Conservation (phyloP, 768 basidiomycete genomes). For the Suillus subaureus region DNA sequence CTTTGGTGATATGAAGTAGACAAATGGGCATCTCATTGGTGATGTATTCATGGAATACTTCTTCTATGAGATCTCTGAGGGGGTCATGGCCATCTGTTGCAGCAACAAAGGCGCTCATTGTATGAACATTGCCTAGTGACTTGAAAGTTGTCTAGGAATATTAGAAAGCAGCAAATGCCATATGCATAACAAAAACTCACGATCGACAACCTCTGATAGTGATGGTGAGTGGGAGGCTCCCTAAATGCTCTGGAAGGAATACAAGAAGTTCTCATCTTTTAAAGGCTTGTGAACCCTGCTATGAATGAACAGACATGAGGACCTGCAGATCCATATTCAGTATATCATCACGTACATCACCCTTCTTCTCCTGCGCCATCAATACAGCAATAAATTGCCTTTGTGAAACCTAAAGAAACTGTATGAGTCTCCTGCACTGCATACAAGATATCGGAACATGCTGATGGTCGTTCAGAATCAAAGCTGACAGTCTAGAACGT, state of each 20-base stretch:
- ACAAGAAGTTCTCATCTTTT: not conserved
- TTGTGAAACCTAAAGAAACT: not conserved
- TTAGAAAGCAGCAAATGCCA: not conserved
- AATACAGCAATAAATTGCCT: constrained; percentile 3
- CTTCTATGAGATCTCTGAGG: not conserved
- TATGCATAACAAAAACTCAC: not conserved
- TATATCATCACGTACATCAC: not conserved
- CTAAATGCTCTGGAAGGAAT: not conserved
- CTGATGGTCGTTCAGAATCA: not conserved
- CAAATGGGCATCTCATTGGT: constrained; percentile 3
- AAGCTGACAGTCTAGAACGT: not conserved
- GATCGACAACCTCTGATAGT: not conserved
- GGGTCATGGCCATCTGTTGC: not conserved
- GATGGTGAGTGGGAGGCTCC: not conserved
- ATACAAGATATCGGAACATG: not conserved
- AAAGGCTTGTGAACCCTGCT: not conserved
- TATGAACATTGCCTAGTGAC: not conserved
- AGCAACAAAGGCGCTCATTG: not conserved
- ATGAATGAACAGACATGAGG: not conserved
- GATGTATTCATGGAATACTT: constrained; percentile 1
- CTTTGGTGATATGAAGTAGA: constrained; percentile 4
- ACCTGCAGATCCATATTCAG: not conserved
- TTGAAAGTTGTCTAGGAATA: not conserved
- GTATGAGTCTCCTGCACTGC: not conserved
- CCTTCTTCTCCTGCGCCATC: not conserved